Percentiles rank a stretch among this genome's conserved stretches.
phyloP scores from a whole-genome alignment of 2,329 filamentous ascomycete genomes.

The Ascochyta pisi region DNA sequence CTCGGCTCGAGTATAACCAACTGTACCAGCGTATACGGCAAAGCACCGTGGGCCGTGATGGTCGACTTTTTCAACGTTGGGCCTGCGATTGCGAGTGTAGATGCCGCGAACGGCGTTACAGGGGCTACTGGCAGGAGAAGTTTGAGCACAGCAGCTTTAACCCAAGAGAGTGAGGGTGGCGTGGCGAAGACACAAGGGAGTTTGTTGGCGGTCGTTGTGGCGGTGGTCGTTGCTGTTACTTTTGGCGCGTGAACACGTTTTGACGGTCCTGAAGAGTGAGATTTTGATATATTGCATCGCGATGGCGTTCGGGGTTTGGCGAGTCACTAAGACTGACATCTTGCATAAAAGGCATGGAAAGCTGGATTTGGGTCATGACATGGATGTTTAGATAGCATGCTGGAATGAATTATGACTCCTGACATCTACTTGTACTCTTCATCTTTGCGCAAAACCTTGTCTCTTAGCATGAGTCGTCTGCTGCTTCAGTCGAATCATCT shows the following conservation, averaged over 20 bases:
- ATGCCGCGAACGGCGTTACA: slow-evolving; percentile 70
- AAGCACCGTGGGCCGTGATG: slow-evolving; percentile 73
- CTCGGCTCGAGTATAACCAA: slow-evolving; percentile 46
- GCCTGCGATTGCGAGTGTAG: slow-evolving; percentile 72
- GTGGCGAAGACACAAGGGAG: slow-evolving; percentile 27
- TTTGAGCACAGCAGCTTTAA: slow-evolving; percentile 29
- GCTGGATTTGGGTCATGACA: not conserved
- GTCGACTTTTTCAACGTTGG: slow-evolving; percentile 83
- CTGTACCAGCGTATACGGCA: slow-evolving; percentile 67
- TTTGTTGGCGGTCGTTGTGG: slow-evolving; percentile 39
- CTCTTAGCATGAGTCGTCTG: too few relatives aligned
- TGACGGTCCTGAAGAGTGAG: not conserved
- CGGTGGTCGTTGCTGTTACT: slow-evolving; percentile 37
- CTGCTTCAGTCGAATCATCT: too few relatives aligned
- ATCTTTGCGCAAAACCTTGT: too few relatives aligned
- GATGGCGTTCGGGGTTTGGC: slow-evolving; percentile 5
- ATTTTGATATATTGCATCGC: not conserved
- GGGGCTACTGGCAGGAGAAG: slow-evolving; percentile 33
- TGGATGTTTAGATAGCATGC: not conserved
- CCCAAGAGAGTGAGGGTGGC: slow-evolving; percentile 22
- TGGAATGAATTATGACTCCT: slow-evolving; percentile 2
- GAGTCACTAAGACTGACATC: not conserved
- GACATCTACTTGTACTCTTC: too few relatives aligned
- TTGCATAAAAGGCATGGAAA: not conserved
- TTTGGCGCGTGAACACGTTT: slow-evolving; percentile 25